These are phyloP conservation scores for Acanthochlamys bracteata DNA, from an alignment of 106 monocot genomes.

Conservation along the genomic window DNA sequence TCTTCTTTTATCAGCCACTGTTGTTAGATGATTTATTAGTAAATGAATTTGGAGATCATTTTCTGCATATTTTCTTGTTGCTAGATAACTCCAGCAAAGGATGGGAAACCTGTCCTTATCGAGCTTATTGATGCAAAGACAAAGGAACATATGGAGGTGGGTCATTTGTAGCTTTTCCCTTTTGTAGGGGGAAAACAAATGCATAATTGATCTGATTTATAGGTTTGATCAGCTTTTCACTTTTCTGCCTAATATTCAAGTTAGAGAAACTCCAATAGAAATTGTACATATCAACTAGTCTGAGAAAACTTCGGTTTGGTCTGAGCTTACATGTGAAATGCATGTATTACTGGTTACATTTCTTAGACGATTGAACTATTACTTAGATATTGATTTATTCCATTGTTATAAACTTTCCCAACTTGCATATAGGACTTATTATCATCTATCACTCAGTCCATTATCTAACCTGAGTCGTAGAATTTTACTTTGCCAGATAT, in stretches of 20 bases:
- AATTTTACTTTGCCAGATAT: not conserved
- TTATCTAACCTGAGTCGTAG: not conserved
- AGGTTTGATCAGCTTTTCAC: too few species aligned
- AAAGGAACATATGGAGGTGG: constrained; percentile 76
- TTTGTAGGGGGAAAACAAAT: not conserved
- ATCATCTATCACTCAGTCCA: too few species aligned
- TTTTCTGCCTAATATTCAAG: too few species aligned
- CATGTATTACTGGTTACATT: too few species aligned
- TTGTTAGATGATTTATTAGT: not conserved
- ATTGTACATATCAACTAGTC: too few species aligned
- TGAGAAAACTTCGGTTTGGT: too few species aligned
- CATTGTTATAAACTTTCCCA: too few species aligned
- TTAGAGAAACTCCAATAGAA: too few species aligned
- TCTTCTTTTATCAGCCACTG: not conserved
- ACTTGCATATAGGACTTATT: too few species aligned
- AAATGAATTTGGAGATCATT: not conserved
- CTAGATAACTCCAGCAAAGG: constrained; percentile 97
- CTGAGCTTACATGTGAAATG: too few species aligned
- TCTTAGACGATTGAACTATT: too few species aligned
- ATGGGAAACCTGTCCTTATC: constrained; percentile 94
- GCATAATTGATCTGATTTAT: not conserved
- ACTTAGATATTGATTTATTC: too few species aligned
- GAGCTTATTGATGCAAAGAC: constrained; percentile 98
- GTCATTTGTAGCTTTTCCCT: constrained; percentile 8
- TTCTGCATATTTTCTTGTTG: constrained; percentile 5